Base-by-base conservation (phyloP, 2,329 filamentous ascomycete species). In the Zasmidium cellare region DNA sequence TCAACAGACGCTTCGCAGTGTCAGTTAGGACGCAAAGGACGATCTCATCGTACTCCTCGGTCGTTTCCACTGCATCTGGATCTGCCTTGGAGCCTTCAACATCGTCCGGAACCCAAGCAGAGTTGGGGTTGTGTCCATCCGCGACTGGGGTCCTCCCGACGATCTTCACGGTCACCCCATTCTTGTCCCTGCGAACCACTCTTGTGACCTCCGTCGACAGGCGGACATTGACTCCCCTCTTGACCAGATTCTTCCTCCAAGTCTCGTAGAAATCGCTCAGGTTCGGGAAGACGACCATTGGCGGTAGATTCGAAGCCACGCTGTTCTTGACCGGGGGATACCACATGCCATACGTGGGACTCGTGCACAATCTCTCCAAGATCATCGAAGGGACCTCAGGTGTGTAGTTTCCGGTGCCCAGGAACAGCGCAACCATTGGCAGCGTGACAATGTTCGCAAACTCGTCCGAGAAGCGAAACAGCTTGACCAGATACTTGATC, bases 391-490 rank as follows among this genome's bases (percentile, higher is more conserved):
- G 85, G 0, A 91, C 87, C 61, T 90, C 85, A 0, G 87, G 84
- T 0, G 88, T 88, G 65, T 89, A 86, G 64, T 91, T 91, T 1
- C 88, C 87, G 5, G 88, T 91, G 0, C 88, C 88, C 0, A 91
- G 77, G 68, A 92, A 91, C 1, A 91, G 76, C 0, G 88, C 88
- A 28, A 90, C 83, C 70, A 91, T 83, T 0, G 88, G 88, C 57
- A 89, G 79, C 0, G 88, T 85, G 73, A 91, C 86, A 35, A 84
- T 85, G 67, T 91, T 86, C 16, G 82, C 83, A 68, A 91, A 92
- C 55, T 89, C 87, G 9, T 83, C 79, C 56, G 80, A 86, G 73
- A 91, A 91, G 56, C 84, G 76, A 72, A 89, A 90, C 51, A 90
- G 72, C 56, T 83, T 83, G 65, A 91, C 78, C 70, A 91, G 80